Evolutionary conservation across 495 filamentous ascomycete genomes (phyloP).

Genomic region (Xylaria castorea): DNA sequence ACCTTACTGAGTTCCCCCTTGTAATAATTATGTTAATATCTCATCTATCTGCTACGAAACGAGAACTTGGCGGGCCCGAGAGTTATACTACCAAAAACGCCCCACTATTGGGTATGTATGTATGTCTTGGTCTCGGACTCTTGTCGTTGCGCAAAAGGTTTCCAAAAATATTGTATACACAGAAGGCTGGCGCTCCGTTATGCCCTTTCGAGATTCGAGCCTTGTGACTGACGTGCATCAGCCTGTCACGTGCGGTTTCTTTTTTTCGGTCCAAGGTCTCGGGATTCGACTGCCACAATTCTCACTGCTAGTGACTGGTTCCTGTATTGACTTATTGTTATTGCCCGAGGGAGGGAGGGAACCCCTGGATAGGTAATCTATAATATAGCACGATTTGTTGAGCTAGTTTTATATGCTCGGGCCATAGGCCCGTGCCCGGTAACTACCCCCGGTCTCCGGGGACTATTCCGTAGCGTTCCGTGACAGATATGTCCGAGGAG

Average conservation of each 20-base stretch:
- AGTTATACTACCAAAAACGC: background rate
- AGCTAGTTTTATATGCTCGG: too few species aligned
- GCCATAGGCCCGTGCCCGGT: too few species aligned
- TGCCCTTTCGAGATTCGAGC: background rate
- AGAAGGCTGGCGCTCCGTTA: background rate
- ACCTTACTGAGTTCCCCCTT: background rate
- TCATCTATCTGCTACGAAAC: background rate
- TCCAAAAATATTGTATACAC: background rate
- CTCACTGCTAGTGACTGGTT: too few species aligned
- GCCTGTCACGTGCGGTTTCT: background rate
- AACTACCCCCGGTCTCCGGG: too few species aligned
- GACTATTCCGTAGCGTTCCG: too few species aligned
- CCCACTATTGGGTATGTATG: background rate
- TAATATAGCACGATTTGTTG: too few species aligned
- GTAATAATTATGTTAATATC: background rate
- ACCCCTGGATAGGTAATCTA: too few species aligned
- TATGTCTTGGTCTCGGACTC: background rate
- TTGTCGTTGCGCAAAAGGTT: background rate
- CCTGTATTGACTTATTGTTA: too few species aligned
- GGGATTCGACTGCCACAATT: too few species aligned
- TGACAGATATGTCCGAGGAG: too few species aligned
- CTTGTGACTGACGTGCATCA: background rate
- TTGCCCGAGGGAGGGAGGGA: too few species aligned
- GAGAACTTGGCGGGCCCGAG: background rate
- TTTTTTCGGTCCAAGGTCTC: background rate